Percentiles rank a stretch among this genome's conserved stretches.
phyloP scores from a whole-genome alignment of 345 rosid genomes.

The Populus tremula region DNA sequence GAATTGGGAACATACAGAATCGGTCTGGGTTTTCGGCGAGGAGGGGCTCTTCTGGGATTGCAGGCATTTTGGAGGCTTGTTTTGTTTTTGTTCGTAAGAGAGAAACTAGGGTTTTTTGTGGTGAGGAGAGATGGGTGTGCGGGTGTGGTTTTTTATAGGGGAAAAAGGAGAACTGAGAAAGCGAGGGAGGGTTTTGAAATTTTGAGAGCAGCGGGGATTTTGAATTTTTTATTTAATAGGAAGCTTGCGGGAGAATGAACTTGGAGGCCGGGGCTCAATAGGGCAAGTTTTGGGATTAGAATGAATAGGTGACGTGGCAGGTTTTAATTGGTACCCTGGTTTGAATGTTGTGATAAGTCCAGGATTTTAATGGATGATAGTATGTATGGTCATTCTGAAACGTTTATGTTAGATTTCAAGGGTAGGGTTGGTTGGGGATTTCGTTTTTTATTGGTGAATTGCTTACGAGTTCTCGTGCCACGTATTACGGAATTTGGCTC shows the following conservation, averaged over 20 bases:
- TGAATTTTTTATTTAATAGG: background rate
- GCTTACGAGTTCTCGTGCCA: too few relatives aligned
- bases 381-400: background rate
- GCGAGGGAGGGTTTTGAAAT: conserved; percentile 20
- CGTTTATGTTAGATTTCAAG: background rate
- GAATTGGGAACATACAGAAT: conserved; percentile 94
- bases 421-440: background rate
- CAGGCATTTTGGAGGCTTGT: conserved; percentile 50
- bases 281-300: background rate
- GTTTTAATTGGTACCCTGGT: background rate
- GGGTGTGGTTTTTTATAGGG: conserved; percentile 15
- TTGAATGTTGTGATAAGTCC: background rate
- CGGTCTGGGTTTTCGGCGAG: conserved; percentile 68
- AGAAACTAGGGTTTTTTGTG: background rate
- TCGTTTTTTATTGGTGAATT: background rate
- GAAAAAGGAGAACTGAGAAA: background rate
- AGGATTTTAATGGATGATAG: background rate
- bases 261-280: background rate
- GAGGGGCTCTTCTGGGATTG: conserved; percentile 80
- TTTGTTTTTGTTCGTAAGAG: background rate
- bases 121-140: background rate
- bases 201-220: background rate
- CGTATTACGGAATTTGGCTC: too few relatives aligned
- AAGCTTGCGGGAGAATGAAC: conserved; percentile 33
- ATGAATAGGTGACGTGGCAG: background rate